Evolutionary conservation across 2,329 filamentous ascomycete genomes (phyloP).

Genomic region (Xylaria sp.): DNA sequence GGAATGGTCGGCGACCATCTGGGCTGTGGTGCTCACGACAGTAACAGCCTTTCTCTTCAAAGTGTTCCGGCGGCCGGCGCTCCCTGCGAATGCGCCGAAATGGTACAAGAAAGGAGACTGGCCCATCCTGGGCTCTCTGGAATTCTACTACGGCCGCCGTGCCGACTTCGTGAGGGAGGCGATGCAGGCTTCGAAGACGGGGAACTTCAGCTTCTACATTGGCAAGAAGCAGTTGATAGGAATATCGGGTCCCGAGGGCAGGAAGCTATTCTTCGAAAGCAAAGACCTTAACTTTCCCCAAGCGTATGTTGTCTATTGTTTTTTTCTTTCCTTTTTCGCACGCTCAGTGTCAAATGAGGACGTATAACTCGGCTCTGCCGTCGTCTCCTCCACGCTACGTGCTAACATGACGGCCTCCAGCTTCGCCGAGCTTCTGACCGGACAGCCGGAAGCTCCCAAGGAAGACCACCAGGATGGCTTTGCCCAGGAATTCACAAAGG

Average conservation of each 20-base stretch:
- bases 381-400: not conserved
- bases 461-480: slow-evolving; percentile 40
- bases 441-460: slow-evolving; percentile 35
- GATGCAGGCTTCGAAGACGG: slow-evolving; percentile 50
- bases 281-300: slow-evolving; percentile 56
- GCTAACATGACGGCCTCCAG: slow-evolving; percentile 25
- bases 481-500: slow-evolving; percentile 46
- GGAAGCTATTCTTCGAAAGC: slow-evolving; percentile 60
- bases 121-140: slow-evolving; percentile 56
- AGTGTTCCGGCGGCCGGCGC: slow-evolving; percentile 42
- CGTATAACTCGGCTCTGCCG: not conserved
- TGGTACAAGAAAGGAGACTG: slow-evolving; percentile 45
- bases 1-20: slow-evolving; percentile 42
- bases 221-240: slow-evolving; percentile 59
- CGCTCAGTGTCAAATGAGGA: not conserved
- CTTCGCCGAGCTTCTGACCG: slow-evolving; percentile 44
- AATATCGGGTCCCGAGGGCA: slow-evolving; percentile 55
- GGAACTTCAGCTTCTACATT: slow-evolving; percentile 63
- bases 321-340: not conserved
- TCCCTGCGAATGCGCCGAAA: slow-evolving; percentile 46
- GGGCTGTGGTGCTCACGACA: slow-evolving; percentile 40
- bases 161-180: slow-evolving; percentile 56
- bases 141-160: slow-evolving; percentile 57
- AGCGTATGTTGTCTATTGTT: slow-evolving; percentile 55
- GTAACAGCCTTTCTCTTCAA: slow-evolving; percentile 36